phyloP scores from a whole-genome alignment of 2,329 filamentous ascomycete genomes.

The Phaeosphaeria sp. region DNA sequence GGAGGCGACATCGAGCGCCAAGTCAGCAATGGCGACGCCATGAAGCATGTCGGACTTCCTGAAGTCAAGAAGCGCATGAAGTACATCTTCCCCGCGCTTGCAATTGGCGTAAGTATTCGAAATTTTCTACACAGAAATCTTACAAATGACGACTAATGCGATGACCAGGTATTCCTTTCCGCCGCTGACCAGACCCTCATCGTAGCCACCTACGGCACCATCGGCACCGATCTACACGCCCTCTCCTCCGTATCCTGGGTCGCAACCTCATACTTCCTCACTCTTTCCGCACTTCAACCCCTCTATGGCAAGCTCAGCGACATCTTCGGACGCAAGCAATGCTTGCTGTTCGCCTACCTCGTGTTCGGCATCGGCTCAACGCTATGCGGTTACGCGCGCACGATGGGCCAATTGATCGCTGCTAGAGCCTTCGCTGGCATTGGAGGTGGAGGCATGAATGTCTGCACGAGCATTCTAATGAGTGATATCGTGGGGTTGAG shows the following conservation, averaged over 20 bases:
- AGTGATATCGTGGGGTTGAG: conserved; percentile 74
- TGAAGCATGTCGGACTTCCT: conserved; percentile 54
- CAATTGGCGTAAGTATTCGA: conserved; percentile 61
- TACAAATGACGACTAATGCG: background rate
- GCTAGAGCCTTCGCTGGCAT: conserved; percentile 69
- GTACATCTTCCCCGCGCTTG: conserved; percentile 67
- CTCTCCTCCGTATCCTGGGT: conserved; percentile 80
- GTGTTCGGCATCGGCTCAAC: conserved; percentile 71
- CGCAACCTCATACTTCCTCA: conserved; percentile 72
- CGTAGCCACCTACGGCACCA: conserved; percentile 78
- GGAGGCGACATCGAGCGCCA: conserved; percentile 47
- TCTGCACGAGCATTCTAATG: conserved; percentile 72
- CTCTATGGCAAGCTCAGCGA: conserved; percentile 75
- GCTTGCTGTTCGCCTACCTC: conserved; percentile 68
- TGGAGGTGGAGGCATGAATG: conserved; percentile 75
- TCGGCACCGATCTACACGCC: conserved; percentile 77
- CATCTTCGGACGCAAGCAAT: conserved; percentile 73
- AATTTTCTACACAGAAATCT: background rate
- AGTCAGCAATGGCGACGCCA: conserved; percentile 35
- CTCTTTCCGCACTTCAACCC: conserved; percentile 76
- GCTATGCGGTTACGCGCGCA: conserved; percentile 67
- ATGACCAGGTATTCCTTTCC: conserved; percentile 69
- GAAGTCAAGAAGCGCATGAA: conserved; percentile 60
- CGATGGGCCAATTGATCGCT: conserved; percentile 70
- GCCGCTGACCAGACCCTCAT: conserved; percentile 79